A percentile compares a stretch with the other conserved stretches of the same genome.
Conservation (phyloP, 2,329 filamentous ascomycete species). For the Alternaria burnsii region DNA sequence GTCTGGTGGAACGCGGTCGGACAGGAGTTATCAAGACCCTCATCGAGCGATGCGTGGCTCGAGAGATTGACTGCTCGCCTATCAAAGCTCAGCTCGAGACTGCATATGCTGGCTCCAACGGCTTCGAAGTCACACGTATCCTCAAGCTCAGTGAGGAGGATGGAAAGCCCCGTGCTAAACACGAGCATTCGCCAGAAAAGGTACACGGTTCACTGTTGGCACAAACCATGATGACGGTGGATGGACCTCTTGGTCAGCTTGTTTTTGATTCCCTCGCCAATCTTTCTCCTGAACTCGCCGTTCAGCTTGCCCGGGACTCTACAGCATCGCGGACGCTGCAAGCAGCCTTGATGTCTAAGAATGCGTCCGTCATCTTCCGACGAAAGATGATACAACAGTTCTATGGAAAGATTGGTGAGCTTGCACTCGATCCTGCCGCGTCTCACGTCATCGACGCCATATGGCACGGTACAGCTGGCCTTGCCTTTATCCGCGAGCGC, state of each 20-base stretch:
- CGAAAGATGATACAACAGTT: constrained; percentile 71
- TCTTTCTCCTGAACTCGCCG: constrained; percentile 59
- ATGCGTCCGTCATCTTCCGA: constrained; percentile 64
- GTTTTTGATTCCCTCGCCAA: constrained; percentile 69
- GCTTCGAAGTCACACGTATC: constrained; percentile 65
- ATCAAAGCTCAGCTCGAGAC: constrained; percentile 67
- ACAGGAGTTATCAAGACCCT: constrained; percentile 82
- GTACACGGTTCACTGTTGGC: constrained; percentile 85
- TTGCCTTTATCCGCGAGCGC: constrained; percentile 73
- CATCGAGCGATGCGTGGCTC: constrained; percentile 80
- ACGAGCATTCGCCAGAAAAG: constrained; percentile 60
- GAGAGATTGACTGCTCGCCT: constrained; percentile 65
- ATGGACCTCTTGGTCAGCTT: constrained; percentile 72
- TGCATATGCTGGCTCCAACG: constrained; percentile 62
- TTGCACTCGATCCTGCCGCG: constrained; percentile 68
- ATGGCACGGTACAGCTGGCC: constrained; percentile 69
- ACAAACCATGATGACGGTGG: constrained; percentile 78
- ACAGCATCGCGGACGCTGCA: constrained; percentile 70
- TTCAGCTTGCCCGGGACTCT: constrained; percentile 71
- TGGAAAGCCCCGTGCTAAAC: constrained; percentile 41
- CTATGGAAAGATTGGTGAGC: constrained; percentile 66
- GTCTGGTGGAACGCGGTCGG: constrained; percentile 76
- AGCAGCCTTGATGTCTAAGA: constrained; percentile 65
- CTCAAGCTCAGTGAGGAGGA: constrained; percentile 63
- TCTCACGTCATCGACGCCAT: constrained; percentile 74